phyloP scores from a whole-genome alignment of 2,329 filamentous ascomycete genomes.

The Daldinia sp. region DNA sequence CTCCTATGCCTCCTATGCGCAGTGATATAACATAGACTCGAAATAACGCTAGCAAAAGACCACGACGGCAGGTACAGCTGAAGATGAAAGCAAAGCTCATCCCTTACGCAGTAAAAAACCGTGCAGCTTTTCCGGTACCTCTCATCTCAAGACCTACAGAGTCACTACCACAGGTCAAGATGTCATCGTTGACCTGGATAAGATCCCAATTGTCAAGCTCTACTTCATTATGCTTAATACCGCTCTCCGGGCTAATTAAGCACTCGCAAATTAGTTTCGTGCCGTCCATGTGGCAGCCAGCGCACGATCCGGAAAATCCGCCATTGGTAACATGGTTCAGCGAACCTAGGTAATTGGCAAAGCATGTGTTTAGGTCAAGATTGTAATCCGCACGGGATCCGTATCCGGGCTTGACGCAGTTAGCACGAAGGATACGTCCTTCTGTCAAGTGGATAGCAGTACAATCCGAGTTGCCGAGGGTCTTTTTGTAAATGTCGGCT shows the following conservation, averaged over 20 bases:
- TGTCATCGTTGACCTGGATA: constrained; percentile 21
- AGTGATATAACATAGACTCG: not conserved
- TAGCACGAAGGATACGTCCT: constrained; percentile 24
- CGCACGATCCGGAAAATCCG: constrained; percentile 28
- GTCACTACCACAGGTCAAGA: constrained; percentile 8
- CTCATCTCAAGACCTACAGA: constrained; percentile 27
- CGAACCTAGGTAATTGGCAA: constrained; percentile 36
- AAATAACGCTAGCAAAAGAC: not conserved
- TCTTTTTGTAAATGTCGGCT: constrained; percentile 29
- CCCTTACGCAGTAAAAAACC: constrained; percentile 26
- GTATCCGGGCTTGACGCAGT: constrained; percentile 17
- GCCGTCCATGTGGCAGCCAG: constrained; percentile 17
- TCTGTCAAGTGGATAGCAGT: constrained; percentile 27
- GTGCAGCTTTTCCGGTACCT: constrained; percentile 8
- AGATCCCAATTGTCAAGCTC: constrained; percentile 30
- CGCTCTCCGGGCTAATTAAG: not conserved
- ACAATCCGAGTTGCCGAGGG: constrained; percentile 29
- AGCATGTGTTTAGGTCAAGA: constrained; percentile 37
- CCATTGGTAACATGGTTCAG: constrained; percentile 25
- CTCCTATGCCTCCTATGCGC: not conserved
- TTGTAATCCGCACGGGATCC: not conserved
- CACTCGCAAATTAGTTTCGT: constrained; percentile 35
- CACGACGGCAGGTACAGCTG: not conserved
- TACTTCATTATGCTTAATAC: constrained; percentile 22
- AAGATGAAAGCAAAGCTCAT: not conserved